These are phyloP conservation scores for Alnus glutinosa DNA, from an alignment of 306 rosid species.

Conservation along the genomic window DNA sequence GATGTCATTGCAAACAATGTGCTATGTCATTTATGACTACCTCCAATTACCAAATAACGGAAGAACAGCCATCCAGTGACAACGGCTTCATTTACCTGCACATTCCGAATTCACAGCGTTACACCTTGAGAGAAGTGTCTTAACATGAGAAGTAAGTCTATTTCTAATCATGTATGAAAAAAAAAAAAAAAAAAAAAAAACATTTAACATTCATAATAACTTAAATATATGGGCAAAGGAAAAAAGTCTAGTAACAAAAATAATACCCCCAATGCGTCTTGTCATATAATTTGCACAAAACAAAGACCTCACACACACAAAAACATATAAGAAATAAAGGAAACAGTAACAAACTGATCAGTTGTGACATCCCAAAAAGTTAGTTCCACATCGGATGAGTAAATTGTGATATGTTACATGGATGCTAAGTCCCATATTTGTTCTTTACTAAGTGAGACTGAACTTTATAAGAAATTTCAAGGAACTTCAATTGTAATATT, in stretches of 20 bases:
- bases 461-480: too few relatives aligned
- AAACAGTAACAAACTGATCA: background rate
- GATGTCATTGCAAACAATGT: conserved; percentile 5
- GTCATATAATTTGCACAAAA: background rate
- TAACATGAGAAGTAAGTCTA: background rate
- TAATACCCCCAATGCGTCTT: background rate
- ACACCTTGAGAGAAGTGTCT: conserved; percentile 7
- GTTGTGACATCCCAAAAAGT: background rate
- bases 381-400: too few relatives aligned
- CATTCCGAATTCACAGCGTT: conserved; percentile 21
- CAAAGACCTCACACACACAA: background rate
- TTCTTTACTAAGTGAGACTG: too few relatives aligned
- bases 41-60: conserved; percentile 98
- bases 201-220: background rate
- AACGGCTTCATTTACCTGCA: conserved; percentile 94
- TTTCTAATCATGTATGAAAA: background rate
- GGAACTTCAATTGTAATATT: too few relatives aligned
- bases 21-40: conserved; percentile 40
- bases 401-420: too few relatives aligned
- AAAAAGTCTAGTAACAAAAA: background rate
- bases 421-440: too few relatives aligned
- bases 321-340: background rate
- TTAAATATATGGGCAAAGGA: background rate
- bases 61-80: conserved; percentile 97
- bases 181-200: background rate